These are phyloP conservation scores for Myriangium duriaei DNA, from an alignment of 2,329 filamentous ascomycete genomes.

Conservation along the genomic window DNA sequence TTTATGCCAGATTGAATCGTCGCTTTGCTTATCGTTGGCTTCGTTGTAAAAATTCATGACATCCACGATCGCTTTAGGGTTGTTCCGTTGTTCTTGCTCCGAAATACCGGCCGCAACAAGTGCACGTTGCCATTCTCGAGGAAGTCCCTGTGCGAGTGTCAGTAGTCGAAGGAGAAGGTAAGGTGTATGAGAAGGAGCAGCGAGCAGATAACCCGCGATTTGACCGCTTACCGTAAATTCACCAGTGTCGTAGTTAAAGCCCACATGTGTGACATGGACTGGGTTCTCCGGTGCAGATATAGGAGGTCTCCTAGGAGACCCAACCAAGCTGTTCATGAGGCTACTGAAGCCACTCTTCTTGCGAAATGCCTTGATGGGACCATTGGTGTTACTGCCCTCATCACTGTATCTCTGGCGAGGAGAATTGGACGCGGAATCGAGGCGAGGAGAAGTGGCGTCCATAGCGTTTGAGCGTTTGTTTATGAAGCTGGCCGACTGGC, in stretches of 20 bases:
- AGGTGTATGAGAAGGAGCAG: constrained; percentile 1
- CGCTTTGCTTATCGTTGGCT: constrained; percentile 65
- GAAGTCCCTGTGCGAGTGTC: constrained; percentile 55
- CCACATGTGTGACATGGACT: constrained; percentile 94
- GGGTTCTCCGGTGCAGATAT: constrained; percentile 98
- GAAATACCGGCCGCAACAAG: constrained; percentile 93
- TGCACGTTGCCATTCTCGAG: constrained; percentile 94
- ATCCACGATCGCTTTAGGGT: constrained; percentile 89
- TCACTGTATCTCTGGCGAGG: constrained; percentile 64
- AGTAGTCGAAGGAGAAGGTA: constrained; percentile 12
- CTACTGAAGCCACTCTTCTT: constrained; percentile 85
- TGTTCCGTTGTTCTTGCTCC: constrained; percentile 88
- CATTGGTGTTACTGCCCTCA: constrained; percentile 52
- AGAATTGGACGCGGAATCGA: constrained; percentile 38
- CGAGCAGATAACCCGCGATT: constrained; percentile 11
- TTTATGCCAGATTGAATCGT: constrained; percentile 89
- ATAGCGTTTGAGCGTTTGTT: constrained; percentile 31
- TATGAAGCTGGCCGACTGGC: constrained; percentile 54
- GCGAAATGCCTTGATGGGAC: constrained; percentile 43
- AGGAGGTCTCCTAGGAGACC: constrained; percentile 76
- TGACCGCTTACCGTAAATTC: constrained; percentile 74
- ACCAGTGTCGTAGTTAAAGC: constrained; percentile 90
- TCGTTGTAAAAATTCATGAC: constrained; percentile 97
- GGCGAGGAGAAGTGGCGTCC: constrained; percentile 33
- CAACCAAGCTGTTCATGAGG: constrained; percentile 72